Evolutionary conservation across 371 early-diverging fungal genomes (phyloP), one percentile per base, ranked within the genome.

Genomic region (Capillidium heterosporum): DNA sequence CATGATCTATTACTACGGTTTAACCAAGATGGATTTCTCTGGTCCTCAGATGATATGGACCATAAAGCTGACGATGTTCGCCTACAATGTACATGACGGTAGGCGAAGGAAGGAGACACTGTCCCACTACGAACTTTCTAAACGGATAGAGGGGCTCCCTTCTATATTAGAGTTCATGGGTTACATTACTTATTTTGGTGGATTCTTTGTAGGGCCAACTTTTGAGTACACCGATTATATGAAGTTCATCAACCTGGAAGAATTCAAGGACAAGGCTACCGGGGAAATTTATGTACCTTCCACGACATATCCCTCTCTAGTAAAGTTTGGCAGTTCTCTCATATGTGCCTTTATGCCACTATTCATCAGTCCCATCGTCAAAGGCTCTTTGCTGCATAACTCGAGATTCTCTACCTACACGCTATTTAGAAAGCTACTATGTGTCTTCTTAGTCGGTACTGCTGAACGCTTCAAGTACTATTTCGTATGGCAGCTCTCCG

Each of bases 1-100:
- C 42, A 82, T 81, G 58, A 41, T 71, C 51, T 64, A 74, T 58
- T 68, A 75, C 31, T 61, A 65, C 28, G 70, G 74, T 28, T 70
- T 70, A 59, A 75, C 70, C 26, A 61, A 65, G 28, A 72, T 87
- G 53, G 94, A 95, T 69, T 75, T 82, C 57, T 86, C 94, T 3
- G 89, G 89, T 10, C 81, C 88, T 1, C 77, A 88, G 66, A 95
- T 95, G 95, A 75, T 95, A 29, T 67, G 86, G 47, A 84, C 85
- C 10, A 87, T 92, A 61, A 92, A 92, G 65, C 61, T 89, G 47
- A 81, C 89, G 10, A 79, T 85, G 5, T 87, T 87, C 69, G 93
- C 89, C 0, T 93, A 83, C 69, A 81, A 79, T 56, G 80, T 89
- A 3, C 64, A 74, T 57, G 92, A 91, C 63, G 87, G 85, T 39